Percentiles rank a stretch among this genome's conserved stretches.
phyloP scores from a whole-genome alignment of 176 grass and related monocot species.

The Echinochloa phyllopogon region DNA sequence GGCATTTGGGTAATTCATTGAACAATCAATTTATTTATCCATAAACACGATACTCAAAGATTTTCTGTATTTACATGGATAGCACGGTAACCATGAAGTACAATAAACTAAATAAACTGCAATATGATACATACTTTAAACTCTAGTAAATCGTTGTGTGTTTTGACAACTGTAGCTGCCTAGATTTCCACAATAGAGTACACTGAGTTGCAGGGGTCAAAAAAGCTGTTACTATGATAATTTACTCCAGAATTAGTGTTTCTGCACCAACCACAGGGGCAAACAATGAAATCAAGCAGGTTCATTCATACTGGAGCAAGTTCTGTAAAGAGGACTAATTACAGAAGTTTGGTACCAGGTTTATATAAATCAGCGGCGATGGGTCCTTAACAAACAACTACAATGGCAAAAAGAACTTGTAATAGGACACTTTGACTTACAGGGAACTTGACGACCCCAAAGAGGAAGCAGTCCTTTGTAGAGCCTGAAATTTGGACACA shows the following conservation, averaged over 20 bases:
- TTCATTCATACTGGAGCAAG: not conserved
- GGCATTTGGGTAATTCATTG: not conserved
- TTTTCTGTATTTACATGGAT: not conserved
- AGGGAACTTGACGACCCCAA: conserved; percentile 94
- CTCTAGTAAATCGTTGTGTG: not conserved
- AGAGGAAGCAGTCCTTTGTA: conserved; percentile 91
- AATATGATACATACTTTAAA: not conserved
- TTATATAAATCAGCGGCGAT: not conserved
- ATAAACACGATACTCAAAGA: not conserved
- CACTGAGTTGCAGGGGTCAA: not conserved
- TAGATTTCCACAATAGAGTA: not conserved
- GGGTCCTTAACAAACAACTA: conserved; percentile 23
- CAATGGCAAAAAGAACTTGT: not conserved
- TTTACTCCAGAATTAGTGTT: conserved; percentile 4
- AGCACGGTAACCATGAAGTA: not conserved
- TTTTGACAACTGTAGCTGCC: not conserved
- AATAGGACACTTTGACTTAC: conserved; percentile 53
- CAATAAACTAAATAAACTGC: not conserved
- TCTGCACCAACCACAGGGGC: not conserved
- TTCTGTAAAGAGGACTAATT: conserved; percentile 20
- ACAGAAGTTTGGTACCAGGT: not conserved
- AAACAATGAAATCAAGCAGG: conserved; percentile 14
- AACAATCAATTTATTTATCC: conserved; percentile 28
- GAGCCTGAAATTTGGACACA: conserved; percentile 67
- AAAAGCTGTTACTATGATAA: not conserved